Evolutionary conservation across 495 filamentous ascomycete genomes (phyloP).

Genomic region (Hyaloscypha hepaticicola): DNA sequence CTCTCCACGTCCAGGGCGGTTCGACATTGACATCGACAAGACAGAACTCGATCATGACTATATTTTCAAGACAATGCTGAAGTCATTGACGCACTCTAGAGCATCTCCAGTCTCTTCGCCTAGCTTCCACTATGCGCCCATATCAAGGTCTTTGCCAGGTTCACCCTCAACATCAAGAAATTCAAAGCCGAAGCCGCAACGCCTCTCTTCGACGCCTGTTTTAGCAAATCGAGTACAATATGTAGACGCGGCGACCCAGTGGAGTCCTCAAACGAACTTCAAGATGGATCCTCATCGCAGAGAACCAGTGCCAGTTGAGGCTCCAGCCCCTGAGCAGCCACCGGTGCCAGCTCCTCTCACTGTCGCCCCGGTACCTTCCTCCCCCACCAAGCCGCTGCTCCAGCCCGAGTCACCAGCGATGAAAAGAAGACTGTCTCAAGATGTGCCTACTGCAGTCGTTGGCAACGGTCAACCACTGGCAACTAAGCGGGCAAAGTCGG

Average conservation of each 20-base stretch:
- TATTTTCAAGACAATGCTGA: conserved; percentile 40
- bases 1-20: neutral
- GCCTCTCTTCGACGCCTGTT: neutral
- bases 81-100: conserved; percentile 46
- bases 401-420: conserved; percentile 38
- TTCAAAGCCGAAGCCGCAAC: conserved; percentile 16
- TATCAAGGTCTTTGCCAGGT: conserved; percentile 31
- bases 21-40: neutral
- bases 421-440: conserved; percentile 21
- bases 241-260: conserved; percentile 29
- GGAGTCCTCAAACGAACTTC: conserved; percentile 19
- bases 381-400: conserved; percentile 40
- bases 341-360: neutral
- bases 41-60: conserved; percentile 10
- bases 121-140: conserved; percentile 32
- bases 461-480: conserved; percentile 6
- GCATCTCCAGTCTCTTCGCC: conserved; percentile 36
- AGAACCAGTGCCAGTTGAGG: conserved; percentile 23
- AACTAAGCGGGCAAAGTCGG: conserved; percentile 17
- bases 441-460: neutral
- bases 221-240: conserved; percentile 20
- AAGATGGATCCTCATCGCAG: conserved; percentile 32
- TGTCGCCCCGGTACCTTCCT: conserved; percentile 26
- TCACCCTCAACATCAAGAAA: conserved; percentile 21
- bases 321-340: neutral